Evolutionary conservation across 2,329 filamentous ascomycete genomes (phyloP).

Genomic region (Penicillium crustosum): DNA sequence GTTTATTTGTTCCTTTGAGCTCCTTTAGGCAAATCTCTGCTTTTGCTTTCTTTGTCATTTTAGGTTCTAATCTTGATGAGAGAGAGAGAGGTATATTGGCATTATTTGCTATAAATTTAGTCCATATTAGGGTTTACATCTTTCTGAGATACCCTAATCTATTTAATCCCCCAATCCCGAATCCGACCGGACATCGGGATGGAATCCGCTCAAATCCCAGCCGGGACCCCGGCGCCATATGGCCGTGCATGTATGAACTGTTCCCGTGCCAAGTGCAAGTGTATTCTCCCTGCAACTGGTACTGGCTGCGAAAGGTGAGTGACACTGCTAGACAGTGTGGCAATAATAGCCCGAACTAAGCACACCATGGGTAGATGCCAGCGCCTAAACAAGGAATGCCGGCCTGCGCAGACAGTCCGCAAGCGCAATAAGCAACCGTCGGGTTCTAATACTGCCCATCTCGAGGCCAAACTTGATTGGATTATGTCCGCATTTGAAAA

Average conservation of each 20-base stretch:
- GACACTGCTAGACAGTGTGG: background rate
- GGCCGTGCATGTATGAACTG: constrained; percentile 12
- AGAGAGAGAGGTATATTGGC: background rate
- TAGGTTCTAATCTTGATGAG: background rate
- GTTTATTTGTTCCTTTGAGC: background rate
- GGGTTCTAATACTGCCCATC: constrained; percentile 24
- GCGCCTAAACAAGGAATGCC: constrained; percentile 45
- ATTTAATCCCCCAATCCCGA: constrained; percentile 2
- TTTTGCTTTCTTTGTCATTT: background rate
- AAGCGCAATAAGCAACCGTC: constrained; percentile 32
- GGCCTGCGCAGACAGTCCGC: constrained; percentile 36
- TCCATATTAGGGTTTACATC: background rate
- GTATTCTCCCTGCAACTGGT: constrained; percentile 34
- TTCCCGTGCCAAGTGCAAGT: constrained; percentile 14
- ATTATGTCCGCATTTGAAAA: constrained; percentile 31
- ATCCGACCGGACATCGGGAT: constrained; percentile 8
- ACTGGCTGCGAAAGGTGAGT: constrained; percentile 30
- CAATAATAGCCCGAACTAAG: constrained; percentile 5
- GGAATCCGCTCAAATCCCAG: background rate
- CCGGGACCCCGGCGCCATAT: constrained; percentile 10
- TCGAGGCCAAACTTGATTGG: constrained; percentile 33
- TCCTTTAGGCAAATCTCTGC: background rate
- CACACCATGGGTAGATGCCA: constrained; percentile 37
- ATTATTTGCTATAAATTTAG: background rate
- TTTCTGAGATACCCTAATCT: background rate